Evolutionary conservation across 1,139 yeast genomes (phyloP).

Genomic region (Candida sp.): DNA sequence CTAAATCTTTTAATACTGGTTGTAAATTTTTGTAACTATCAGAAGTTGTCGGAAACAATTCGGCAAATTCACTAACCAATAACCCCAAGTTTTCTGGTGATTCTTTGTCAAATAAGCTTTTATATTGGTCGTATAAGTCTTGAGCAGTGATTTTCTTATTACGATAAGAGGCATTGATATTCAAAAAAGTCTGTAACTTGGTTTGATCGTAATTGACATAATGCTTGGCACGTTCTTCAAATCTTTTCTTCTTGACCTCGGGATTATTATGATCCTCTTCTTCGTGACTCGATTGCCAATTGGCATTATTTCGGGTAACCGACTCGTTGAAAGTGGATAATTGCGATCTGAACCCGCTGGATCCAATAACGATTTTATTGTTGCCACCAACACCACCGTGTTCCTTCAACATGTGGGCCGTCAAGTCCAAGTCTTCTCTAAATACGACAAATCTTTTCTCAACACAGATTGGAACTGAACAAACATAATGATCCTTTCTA

Average conservation of each 20-base stretch:
- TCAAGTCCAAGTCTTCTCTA: constrained; percentile 78
- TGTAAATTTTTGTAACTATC: constrained; percentile 25
- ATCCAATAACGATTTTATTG: constrained; percentile 39
- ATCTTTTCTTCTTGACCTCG: constrained; percentile 56
- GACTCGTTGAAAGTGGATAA: constrained; percentile 53
- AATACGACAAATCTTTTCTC: constrained; percentile 93
- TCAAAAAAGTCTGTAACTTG: constrained; percentile 46
- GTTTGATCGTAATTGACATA: constrained; percentile 55
- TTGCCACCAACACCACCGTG: constrained; percentile 60
- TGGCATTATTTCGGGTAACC: constrained; percentile 6
- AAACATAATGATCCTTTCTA: constrained; percentile 66
- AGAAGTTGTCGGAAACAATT: constrained; percentile 41
- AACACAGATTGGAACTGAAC: constrained; percentile 78
- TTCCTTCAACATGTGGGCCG: constrained; percentile 83
- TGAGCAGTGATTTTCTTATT: constrained; percentile 44
- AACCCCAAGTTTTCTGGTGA: constrained; percentile 47
- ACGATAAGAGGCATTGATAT: constrained; percentile 47
- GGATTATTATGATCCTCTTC: constrained; percentile 34
- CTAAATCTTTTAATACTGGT: constrained; percentile 20
- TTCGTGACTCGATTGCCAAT: constrained; percentile 5
- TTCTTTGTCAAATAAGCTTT: constrained; percentile 42
- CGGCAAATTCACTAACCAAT: constrained; percentile 54
- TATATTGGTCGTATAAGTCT: constrained; percentile 50
- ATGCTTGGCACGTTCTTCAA: constrained; percentile 85
- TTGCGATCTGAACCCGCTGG: constrained; percentile 47